Base-by-base conservation (phyloP, 768 basidiomycete genomes). In the Paxillus rubicundulus region DNA sequence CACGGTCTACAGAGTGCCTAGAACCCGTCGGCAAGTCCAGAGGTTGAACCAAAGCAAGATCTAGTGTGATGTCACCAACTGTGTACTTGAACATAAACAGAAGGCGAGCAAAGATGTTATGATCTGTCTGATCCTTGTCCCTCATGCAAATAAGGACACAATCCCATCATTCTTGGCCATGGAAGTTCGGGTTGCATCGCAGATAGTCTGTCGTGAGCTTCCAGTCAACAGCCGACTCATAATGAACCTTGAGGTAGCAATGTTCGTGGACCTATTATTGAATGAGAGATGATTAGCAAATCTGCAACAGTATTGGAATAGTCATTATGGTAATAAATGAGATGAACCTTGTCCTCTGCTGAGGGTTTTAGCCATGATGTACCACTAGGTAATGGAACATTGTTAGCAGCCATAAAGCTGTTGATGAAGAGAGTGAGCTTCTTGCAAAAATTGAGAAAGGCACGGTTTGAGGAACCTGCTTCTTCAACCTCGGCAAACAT, bases 191-290 rank as follows among this genome's bases (percentile, higher is more conserved):
- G 47, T 63, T 70, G 46, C 62, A 67, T 6, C 58, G 48, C 2
- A 74, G 53, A 38, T 64, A 58, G 46, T 74, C 61, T 0, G 58
- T 59, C 2, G 52, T 54, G 13, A 53, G 36, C 9, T 51, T 46
- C 69, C 70, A 73, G 56, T 66, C 59, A 10, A 64, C 50, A 2
- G 38, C 45, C 8, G 63, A 69, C 16, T 59, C 53, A 50, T 66
- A 72, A 34, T 59, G 47, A 17, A 67, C 60, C 33, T 60, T 62
- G 16, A 70, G 48, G 46, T 43, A 65, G 18, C 51, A 58, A 46
- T 63, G 61, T 7, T 62, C 58, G 2, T 57, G 61, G 33, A 71
- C 54, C 66, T 69, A 21, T 34, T 69, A 21, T 34, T 17, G 28
- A 33, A 38, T 16, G 14, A 33, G 10, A 4, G 0, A 50, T 2